A percentile compares a stretch with the other conserved stretches of the same genome.
Conservation (phyloP, 2,329 filamentous ascomycete genomes). For the Cryphonectria radicalis region DNA sequence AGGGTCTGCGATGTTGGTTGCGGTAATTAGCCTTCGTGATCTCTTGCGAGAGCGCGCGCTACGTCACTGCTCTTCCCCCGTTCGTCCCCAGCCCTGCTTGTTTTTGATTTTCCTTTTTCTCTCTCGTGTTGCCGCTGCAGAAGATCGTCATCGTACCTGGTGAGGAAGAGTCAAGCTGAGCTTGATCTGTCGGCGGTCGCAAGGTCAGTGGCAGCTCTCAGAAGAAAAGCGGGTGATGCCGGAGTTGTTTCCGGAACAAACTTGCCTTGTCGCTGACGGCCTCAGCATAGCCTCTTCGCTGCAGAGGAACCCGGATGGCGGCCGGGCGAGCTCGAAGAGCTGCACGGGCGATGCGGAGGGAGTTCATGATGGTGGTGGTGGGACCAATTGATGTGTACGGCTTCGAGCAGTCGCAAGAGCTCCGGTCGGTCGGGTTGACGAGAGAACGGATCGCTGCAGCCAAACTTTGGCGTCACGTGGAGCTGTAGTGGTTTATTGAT, state of each 20-base stretch:
- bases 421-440: constrained; percentile 30
- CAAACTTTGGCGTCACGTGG: constrained; percentile 29
- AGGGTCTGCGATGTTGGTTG: constrained; percentile 60
- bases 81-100: neutral
- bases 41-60: constrained; percentile 5
- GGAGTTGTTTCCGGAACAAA: constrained; percentile 32
- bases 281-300: constrained; percentile 91
- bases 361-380: constrained; percentile 77
- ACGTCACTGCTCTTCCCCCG: constrained; percentile 5
- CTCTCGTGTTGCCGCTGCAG: fast-evolving
- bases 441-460: constrained; percentile 24
- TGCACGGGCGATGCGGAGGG: constrained; percentile 80
- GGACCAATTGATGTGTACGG: constrained; percentile 51
- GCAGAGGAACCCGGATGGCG: constrained; percentile 73
- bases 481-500: neutral
- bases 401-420: constrained; percentile 49
- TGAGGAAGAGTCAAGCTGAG: constrained; percentile 97
- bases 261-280: constrained; percentile 80
- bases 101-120: neutral
- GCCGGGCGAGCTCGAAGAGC: constrained; percentile 83
- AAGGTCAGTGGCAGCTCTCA: constrained; percentile 24
- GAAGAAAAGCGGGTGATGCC: constrained; percentile 21
- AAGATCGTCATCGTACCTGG: constrained; percentile 74
- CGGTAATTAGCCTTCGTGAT: constrained; percentile 52
- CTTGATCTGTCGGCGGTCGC: constrained; percentile 70